Percentiles rank a stretch among this genome's conserved stretches.
These are phyloP conservation scores for Lactifluus piperatus DNA, from an alignment of 768 basidiomycete genomes.

Conservation along the genomic window DNA sequence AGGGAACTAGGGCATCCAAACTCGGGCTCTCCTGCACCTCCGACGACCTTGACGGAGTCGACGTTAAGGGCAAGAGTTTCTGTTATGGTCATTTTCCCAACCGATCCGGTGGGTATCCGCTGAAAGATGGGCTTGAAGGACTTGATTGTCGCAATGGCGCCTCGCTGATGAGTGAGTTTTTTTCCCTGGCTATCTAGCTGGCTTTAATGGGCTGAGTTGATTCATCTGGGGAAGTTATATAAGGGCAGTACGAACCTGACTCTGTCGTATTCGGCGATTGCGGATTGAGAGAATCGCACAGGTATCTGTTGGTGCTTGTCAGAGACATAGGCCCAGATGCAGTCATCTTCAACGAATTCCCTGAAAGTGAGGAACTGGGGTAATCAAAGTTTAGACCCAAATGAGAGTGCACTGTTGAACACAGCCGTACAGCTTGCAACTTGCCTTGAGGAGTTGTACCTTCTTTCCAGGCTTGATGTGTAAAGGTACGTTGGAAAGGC, in stretches of 20 bases:
- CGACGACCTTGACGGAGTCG: slow-evolving; percentile 33
- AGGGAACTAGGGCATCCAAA: slow-evolving; percentile 47
- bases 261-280: slow-evolving; percentile 36
- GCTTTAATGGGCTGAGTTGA: slow-evolving; percentile 5
- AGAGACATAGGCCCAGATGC: slow-evolving; percentile 55
- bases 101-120: slow-evolving; percentile 39
- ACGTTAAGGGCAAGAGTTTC: slow-evolving; percentile 49
- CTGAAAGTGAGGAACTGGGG: slow-evolving; percentile 49
- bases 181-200: too few species aligned
- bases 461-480: slow-evolving; percentile 34
- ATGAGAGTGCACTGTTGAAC: not conserved
- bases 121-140: slow-evolving; percentile 43
- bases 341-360: slow-evolving; percentile 30
- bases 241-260: slow-evolving; percentile 24
- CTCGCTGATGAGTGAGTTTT: slow-evolving; percentile 37
- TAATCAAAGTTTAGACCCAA: not conserved
- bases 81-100: slow-evolving; percentile 31
- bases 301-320: slow-evolving; percentile 46
- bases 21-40: slow-evolving; percentile 35
- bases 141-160: slow-evolving; percentile 40
- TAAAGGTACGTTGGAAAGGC: slow-evolving; percentile 30
- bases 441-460: slow-evolving; percentile 58
- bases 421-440: slow-evolving; percentile 6
- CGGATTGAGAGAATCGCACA: slow-evolving; percentile 46
- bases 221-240: not conserved